Conservation (phyloP, 2,329 filamentous ascomycete species). For the Fusarium pseudocircinatum region DNA sequence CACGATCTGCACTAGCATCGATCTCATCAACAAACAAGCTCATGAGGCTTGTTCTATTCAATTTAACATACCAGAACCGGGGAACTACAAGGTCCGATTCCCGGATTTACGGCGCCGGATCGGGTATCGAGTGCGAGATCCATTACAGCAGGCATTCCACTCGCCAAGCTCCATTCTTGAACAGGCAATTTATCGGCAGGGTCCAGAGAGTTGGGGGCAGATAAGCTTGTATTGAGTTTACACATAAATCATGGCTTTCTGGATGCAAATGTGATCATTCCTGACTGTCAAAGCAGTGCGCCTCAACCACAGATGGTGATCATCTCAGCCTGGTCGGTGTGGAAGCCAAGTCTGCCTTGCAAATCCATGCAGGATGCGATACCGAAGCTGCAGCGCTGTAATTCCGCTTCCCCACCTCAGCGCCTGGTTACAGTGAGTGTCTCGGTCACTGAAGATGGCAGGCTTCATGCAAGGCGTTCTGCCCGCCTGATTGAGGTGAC, state of each 20-base stretch:
- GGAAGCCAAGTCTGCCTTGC: neutral
- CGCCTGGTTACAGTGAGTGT: conserved; percentile 12
- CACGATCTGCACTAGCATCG: neutral
- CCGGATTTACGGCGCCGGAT: conserved; percentile 10
- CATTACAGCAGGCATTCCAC: conserved; percentile 15
- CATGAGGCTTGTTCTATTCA: neutral
- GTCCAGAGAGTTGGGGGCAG: neutral
- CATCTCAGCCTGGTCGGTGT: too few species aligned
- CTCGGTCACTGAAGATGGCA: neutral
- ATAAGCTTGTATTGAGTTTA: neutral
- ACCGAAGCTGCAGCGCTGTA: neutral
- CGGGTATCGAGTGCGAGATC: neutral
- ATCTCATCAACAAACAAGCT: neutral
- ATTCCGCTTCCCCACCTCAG: conserved; percentile 4
- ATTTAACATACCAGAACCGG: conserved; percentile 1
- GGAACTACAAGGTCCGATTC: neutral
- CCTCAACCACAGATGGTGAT: neutral
- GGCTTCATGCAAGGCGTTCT: neutral
- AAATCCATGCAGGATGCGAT: neutral
- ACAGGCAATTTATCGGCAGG: neutral
- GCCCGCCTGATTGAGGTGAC: neutral
- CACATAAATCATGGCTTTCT: neutral
- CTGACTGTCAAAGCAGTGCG: neutral
- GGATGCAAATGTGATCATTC: neutral
- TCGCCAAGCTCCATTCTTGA: neutral